Evolutionary conservation across 1,284 basidiomycete genomes (phyloP), one percentile per base, ranked within the genome.

Genomic region (Agroathelia rolfsii): DNA sequence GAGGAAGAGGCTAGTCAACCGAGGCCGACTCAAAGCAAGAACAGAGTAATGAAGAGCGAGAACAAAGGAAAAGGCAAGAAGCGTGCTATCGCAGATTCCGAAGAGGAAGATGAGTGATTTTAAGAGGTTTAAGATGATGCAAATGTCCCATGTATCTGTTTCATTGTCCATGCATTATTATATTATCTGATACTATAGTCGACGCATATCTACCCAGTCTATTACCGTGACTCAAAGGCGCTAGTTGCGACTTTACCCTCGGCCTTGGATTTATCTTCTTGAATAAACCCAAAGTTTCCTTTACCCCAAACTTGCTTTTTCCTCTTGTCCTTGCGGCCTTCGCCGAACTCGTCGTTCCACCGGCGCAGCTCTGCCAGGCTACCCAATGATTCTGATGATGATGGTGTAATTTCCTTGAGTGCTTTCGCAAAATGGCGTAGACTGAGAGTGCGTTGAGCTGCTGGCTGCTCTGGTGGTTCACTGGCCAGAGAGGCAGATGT

Each of bases 291-390:
- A 47, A 85, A 83, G 35, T 62, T 61, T 34, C 73, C 81, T 51
- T 73, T 78, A 13, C 81, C 79, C 80, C 78, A 84, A 26, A 80
- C 73, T 44, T 72, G 68, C 47, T 67, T 62, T 37, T 68, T 73
- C 46, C 67, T 70, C 38, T 65, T 65, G 31, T 66, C 64, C 47
- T 65, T 72, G 19, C 70, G 62, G 4, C 82, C 83, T 49, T 92
- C 87, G 18, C 88, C 89, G 52, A 89, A 93, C 52, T 90, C 82
- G 27, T 89, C 82, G 40, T 92, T 89, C 88, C 88, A 94, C 56
- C 81, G 88, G 29, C 86, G 72, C 40, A 93, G 60, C 41, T 87
- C 87, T 2, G 80, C 62, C 24, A 93, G 68, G 30, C 72, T 83
- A 25, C 87, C 86, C 6, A 84, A 55, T 6, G 76, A 66, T 53